Base-by-base conservation (phyloP, 345 rosid genomes). In the Conringia planisiliqua region DNA sequence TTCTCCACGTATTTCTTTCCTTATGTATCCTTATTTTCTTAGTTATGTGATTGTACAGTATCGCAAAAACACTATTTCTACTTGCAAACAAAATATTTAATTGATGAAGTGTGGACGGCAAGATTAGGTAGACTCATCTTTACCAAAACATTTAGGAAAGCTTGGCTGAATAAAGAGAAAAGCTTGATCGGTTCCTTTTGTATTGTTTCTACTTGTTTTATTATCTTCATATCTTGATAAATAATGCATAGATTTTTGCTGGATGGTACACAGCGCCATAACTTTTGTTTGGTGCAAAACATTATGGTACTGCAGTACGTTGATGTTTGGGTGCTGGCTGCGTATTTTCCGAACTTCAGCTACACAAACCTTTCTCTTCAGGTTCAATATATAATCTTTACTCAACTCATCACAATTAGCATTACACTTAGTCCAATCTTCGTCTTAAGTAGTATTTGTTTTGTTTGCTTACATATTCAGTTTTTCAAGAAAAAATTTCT, bases 241-340 rank as follows among this genome's bases (percentile, higher is more conserved):
- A n/a, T n/a, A n/a, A n/a, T 85, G 48, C 27, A 56, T 43, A 94
- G 97, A 97, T 94, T 42, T 94, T 94, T 77, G 97, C 98, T 68
- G 86, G 93, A 66, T 94, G 98, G 98, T 94, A 94, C 77, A 86
- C 96, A 87, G 92, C 98, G 71, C 98, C 97, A 59, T 96, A 94
- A 80, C 84, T 94, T 51, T 74, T 94, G 75, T 94, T 91, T 83
- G 97, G 98, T 55, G 75, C 96, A 74, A 94, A 88, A 78, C 96
- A 86, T 46, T 94, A 94, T 72, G 97, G 90, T 82, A 83, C 96
- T 61, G 93, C 85, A 10, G 98, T 94, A n/a, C n/a, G n/a, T n/a
- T 75, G 98, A 94, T 86, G 96, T 91, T 60, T 91, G 97, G 97
- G 98, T 55, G 98, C 95, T 60, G 97, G 85, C 65, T 90, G 98